Percentiles rank a stretch among this genome's conserved stretches.
Conservation (phyloP, 148 eudicot species). For the Chenopodium quinoa region DNA sequence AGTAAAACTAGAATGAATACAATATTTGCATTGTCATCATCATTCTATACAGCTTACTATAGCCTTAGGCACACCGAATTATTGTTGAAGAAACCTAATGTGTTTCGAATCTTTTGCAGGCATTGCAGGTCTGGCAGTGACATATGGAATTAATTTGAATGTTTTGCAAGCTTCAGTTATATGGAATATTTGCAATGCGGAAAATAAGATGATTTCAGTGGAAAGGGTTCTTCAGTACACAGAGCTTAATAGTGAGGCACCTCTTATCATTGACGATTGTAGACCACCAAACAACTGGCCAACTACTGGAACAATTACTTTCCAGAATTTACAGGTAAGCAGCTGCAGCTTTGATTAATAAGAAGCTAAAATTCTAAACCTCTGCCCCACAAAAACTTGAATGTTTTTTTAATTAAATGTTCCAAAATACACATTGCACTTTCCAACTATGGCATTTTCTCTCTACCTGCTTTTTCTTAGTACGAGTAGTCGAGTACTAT, state of each 20-base stretch:
- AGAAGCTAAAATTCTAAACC: not conserved
- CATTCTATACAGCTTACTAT: not conserved
- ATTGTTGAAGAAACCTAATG: not conserved
- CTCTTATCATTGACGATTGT: constrained; percentile 56
- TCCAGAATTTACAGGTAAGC: constrained; percentile 75
- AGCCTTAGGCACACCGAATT: not conserved
- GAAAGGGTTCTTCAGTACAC: constrained; percentile 96
- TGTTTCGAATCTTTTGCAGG: constrained; percentile 46
- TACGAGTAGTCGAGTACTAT: too few species aligned
- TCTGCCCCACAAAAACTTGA: not conserved
- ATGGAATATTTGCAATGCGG: constrained; percentile 97
- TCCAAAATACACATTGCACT: not conserved
- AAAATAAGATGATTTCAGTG: constrained; percentile 97
- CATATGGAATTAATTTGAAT: constrained; percentile 93
- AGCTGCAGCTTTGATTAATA: not conserved
- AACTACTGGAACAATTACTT: constrained; percentile 64
- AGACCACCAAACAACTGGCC: constrained; percentile 87
- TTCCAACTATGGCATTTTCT: not conserved
- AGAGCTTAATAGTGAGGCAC: constrained; percentile 78
- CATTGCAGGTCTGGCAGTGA: constrained; percentile 94
- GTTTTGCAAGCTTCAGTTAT: constrained; percentile 90
- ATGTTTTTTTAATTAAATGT: not conserved
- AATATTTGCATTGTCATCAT: not conserved
- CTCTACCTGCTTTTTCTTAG: not conserved
- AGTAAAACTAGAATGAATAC: not conserved